These are phyloP conservation scores for Penicillium fimorum DNA, from an alignment of 495 filamentous ascomycete species.

Conservation along the genomic window DNA sequence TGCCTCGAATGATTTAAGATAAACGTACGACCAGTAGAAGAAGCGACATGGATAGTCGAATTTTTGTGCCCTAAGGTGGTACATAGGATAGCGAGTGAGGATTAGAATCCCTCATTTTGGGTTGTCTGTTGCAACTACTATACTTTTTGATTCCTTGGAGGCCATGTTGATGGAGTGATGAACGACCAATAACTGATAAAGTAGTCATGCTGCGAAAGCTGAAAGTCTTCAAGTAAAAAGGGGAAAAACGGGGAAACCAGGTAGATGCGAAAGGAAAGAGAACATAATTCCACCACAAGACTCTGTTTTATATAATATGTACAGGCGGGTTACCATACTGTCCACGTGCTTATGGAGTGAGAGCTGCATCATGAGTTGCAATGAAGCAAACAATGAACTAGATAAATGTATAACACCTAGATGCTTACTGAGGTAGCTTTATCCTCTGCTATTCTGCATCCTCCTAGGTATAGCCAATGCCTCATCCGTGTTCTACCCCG, in stretches of 20 bases:
- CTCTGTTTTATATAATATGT: background rate
- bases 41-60: background rate
- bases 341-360: too few species aligned
- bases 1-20: background rate
- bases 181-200: background rate
- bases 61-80: background rate
- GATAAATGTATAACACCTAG: too few species aligned
- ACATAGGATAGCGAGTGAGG: background rate
- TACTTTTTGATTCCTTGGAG: background rate
- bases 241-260: background rate
- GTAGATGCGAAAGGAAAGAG: background rate
- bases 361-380: background rate
- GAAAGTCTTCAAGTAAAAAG: background rate
- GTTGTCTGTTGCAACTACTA: background rate
- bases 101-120: background rate
- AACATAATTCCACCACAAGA: background rate
- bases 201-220: background rate
- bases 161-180: background rate
- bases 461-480: background rate
- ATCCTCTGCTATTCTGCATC: too few species aligned
- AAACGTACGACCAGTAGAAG: background rate
- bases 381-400: background rate
- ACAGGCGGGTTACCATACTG: too few species aligned
- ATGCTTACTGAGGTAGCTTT: background rate
- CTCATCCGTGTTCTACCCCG: background rate